Evolutionary conservation across 225 moss, liverwort and hornwort species (phyloP).

Genomic region (Marchantia polymorpha): DNA sequence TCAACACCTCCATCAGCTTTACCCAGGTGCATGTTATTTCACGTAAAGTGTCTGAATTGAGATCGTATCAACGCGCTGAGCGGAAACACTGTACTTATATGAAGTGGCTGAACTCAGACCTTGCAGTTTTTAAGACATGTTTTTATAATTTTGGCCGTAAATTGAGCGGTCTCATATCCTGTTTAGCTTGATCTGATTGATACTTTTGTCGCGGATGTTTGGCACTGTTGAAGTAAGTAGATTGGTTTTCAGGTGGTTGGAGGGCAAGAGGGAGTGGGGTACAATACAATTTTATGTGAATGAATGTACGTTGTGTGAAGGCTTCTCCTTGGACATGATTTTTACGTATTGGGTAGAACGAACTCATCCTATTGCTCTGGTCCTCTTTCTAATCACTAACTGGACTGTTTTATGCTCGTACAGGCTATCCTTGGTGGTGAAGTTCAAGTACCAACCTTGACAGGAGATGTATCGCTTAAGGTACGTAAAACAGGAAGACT

Average conservation of each 20-base stretch:
- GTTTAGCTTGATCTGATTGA: not conserved
- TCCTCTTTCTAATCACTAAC: not conserved
- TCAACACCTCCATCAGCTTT: conserved; percentile 37
- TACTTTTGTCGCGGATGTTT: no score
- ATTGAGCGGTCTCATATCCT: not conserved
- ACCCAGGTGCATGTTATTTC: not conserved
- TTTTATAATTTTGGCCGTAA: not conserved
- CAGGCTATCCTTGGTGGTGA: conserved; percentile 50
- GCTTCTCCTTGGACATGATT: no score
- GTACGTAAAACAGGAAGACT: not conserved
- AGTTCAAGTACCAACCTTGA: conserved; percentile 44
- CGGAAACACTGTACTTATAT: not conserved
- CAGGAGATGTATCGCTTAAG: conserved; percentile 44
- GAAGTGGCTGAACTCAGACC: not conserved
- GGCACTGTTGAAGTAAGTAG: no score
- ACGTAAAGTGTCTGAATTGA: not conserved
- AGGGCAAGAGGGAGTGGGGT: no score
- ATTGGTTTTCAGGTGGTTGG: no score
- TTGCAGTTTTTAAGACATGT: not conserved
- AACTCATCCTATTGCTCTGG: not conserved
- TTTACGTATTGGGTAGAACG: no score
- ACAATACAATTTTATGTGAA: no score
- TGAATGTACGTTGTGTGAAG: no score
- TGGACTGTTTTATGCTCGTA: not conserved
- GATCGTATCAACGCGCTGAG: no score